Conservation (phyloP, 225 moss, liverwort and hornwort genomes). For the Sphagnum tenellum region DNA sequence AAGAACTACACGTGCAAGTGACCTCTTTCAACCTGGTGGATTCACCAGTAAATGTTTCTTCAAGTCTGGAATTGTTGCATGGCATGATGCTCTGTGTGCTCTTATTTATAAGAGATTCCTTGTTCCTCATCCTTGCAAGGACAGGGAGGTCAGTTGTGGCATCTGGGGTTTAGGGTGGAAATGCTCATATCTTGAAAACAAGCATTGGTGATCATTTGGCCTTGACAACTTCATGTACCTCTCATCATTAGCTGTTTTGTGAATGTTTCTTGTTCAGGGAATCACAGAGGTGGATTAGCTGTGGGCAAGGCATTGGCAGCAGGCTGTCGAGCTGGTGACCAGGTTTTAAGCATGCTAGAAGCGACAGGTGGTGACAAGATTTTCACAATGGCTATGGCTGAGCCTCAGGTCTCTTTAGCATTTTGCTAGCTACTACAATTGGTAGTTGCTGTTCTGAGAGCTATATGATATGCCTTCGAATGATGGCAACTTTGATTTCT, state of each 20-base stretch:
- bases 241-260: conserved; percentile 1
- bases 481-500: too few relatives aligned
- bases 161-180: too few relatives aligned
- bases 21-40: too few relatives aligned
- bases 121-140: too few relatives aligned
- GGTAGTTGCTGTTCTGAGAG: too few relatives aligned
- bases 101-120: too few relatives aligned
- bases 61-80: too few relatives aligned
- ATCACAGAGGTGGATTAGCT: conserved; percentile 73
- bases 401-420: neutral
- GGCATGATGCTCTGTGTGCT: too few relatives aligned
- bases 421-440: too few relatives aligned
- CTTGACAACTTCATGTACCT: neutral
- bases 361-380: conserved; percentile 63
- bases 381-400: conserved; percentile 62
- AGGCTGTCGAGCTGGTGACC: conserved; percentile 64
- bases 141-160: too few relatives aligned
- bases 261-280: conserved; percentile 36
- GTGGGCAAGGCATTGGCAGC: conserved; percentile 69
- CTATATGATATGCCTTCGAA: too few relatives aligned
- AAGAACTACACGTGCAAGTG: neutral
- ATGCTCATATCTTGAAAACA: neutral
- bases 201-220: neutral
- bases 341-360: conserved; percentile 59
- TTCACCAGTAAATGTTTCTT: too few relatives aligned